Evolutionary conservation across 108 stramenopile genomes (phyloP), one percentile per base, ranked within the genome.

Genomic region (Epipyxis sp.): DNA sequence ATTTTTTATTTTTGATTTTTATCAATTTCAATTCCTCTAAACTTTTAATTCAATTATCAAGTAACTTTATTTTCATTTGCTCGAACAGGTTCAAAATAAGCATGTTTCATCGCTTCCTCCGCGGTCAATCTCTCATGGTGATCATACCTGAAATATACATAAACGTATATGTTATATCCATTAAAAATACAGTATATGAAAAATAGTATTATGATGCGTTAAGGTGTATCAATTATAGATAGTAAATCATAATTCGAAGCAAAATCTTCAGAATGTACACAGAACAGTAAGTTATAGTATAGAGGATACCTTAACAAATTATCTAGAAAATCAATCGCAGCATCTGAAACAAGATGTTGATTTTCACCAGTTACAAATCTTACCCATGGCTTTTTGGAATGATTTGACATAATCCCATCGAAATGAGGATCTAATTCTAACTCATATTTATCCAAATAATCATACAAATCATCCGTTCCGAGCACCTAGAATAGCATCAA

Each of bases 321-420:
- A 3, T 3, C 6, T 13, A 74, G 71, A 37, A 74, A 74, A 32
- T 25, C 25, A 37, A 74, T 3, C 27, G 71, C 71, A 43, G 40
- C 71, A 42, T 74, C 71, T 27, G 13, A 35, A 20, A 74, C 71
- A 25, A 77, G 3, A 45, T 77, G 76, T 1, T 32, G 35, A 3
- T 59, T 54, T 20, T 59, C 57, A 25, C 58, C n/a, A 2, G 76
- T 54, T 82, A 97, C 86, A 84, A 99, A 99, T 82, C 94, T 95
- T 76, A 91, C 90, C 98, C 98, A 99, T 42, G 98, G 93, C 78
- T 98, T 97, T 83, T 95, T 94, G 42, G 94, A 90, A 79, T 96
- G 96, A 59, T 93, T 78, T 39, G 95, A 96, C 59, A 99, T 85
- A 74, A 99, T 91, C 42, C 83, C 83, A 69, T 85, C 84, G 45